phyloP scores from a whole-genome alignment of 2,329 filamentous ascomycete species.

The Diplodia intermedia region DNA sequence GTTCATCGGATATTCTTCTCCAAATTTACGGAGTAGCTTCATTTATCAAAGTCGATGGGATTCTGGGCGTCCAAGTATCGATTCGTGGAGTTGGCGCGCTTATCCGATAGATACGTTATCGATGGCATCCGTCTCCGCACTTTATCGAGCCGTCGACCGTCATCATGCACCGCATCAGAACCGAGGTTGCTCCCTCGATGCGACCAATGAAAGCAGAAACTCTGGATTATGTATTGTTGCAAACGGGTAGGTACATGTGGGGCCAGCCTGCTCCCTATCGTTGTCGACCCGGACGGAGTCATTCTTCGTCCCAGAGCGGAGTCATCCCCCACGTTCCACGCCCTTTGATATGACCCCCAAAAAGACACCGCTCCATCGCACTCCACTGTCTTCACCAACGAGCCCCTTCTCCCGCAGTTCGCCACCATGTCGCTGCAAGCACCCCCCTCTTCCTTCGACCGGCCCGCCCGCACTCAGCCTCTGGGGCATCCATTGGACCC shows the following conservation, averaged over 20 bases:
- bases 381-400: neutral
- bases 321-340: slow-evolving; percentile 4
- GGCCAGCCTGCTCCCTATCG: neutral
- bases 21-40: too few species aligned
- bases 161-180: neutral
- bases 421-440: slow-evolving; percentile 6
- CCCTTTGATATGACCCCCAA: too few species aligned
- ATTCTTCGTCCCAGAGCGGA: neutral
- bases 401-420: neutral
- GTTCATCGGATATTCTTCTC: too few species aligned
- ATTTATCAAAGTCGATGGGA: too few species aligned
- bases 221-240: neutral
- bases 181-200: neutral
- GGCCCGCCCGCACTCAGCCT: neutral
- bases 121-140: neutral
- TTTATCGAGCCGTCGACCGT: slow-evolving; percentile 7
- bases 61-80: too few species aligned
- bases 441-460: slow-evolving; percentile 8
- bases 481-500: slow-evolving; percentile 6
- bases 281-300: neutral
- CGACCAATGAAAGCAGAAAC: neutral
- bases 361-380: too few species aligned
- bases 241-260: slow-evolving; percentile 9
- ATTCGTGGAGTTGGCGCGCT: neutral
- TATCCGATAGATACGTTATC: slow-evolving; percentile 13